Base-by-base conservation (phyloP, 805 yeast genomes). In the Peterozyma xylosa region DNA sequence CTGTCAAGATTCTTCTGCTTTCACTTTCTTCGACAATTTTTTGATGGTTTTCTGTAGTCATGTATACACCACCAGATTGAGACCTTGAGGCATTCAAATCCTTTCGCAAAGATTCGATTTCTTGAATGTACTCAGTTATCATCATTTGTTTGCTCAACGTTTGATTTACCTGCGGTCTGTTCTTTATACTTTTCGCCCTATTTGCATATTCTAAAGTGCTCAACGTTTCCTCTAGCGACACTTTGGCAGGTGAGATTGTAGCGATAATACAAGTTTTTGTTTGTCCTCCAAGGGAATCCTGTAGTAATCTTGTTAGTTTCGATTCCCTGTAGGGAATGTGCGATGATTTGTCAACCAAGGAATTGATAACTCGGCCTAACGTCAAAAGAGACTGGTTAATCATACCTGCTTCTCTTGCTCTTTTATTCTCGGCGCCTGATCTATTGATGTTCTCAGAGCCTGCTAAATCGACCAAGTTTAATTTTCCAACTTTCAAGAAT, bases 401-500 rank as follows among this genome's bases (percentile, higher is more conserved):
- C 48, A 86, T 79, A 0, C 96, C 96, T 0, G 96, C 95, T 58
- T 89, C 96, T 50, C 87, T 78, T 0, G 95, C 96, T 38, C 96
- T 71, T 57, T 78, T 83, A 50, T 84, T 79, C 21, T 80, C 73
- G 0, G 96, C 96, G 5, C 97, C 96, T 0, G 95, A 85, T 53
- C 86, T 69, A 50, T 69, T 77, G 45, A 90, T 82, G 58, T 88
- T 88, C 58, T 90, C 96, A 7, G 93, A 84, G 0, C 96, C 96
- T 0, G 96, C 97, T 50, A 89, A 70, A 63, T 89, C 96, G 6
- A 89, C 96, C 32, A 87, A 63, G 54, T 86, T 85, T 58, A 87
- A 72, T 55, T 86, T 87, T 5, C 88, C 81, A 35, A 69, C 63
- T 50, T 79, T 66, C 48, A 73, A 71, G 18, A 67, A 52, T 45